Evolutionary conservation across 2,329 filamentous ascomycete species (phyloP).

Genomic region (Cladosporium sp.): DNA sequence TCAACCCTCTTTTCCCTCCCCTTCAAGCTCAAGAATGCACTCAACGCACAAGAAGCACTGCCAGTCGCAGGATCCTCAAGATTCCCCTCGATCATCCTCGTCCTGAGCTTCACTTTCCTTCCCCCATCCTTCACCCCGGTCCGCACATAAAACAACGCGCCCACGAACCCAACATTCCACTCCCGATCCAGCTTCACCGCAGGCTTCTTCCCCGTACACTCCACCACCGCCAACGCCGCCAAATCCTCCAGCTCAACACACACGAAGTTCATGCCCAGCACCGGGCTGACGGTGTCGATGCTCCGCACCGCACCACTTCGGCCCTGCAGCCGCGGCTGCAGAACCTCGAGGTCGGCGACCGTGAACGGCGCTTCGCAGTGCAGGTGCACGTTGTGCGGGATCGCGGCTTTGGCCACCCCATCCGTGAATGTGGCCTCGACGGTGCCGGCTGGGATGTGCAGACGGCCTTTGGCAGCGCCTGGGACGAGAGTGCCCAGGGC

Average conservation of each 20-base stretch:
- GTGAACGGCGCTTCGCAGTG: slow-evolving; percentile 47
- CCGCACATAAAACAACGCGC: slow-evolving; percentile 60
- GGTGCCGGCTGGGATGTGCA: slow-evolving; percentile 47
- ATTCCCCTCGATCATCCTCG: slow-evolving; percentile 22
- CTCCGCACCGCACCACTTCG: neutral
- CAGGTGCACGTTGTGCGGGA: slow-evolving; percentile 67
- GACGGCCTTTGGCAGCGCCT: slow-evolving; percentile 36
- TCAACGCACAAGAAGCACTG: slow-evolving; percentile 50
- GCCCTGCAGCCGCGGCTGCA: slow-evolving; percentile 39
- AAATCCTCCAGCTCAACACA: slow-evolving; percentile 63
- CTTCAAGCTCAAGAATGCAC: slow-evolving; percentile 46
- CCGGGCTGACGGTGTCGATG: slow-evolving; percentile 51
- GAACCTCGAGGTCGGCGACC: slow-evolving; percentile 34
- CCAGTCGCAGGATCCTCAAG: slow-evolving; percentile 54
- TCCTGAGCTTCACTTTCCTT: neutral
- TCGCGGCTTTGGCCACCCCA: slow-evolving; percentile 57
- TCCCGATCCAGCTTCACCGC: slow-evolving; percentile 43
- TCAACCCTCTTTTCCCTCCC: slow-evolving; percentile 33
- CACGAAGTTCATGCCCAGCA: slow-evolving; percentile 73
- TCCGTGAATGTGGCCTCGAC: slow-evolving; percentile 42
- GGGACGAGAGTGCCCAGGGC: slow-evolving; percentile 39
- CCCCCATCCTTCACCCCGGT: neutral
- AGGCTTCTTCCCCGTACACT: slow-evolving; percentile 37
- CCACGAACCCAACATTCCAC: slow-evolving; percentile 57
- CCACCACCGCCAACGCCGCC: slow-evolving; percentile 54